Percentiles rank a stretch among this genome's conserved stretches.
phyloP scores from a whole-genome alignment of 371 early-diverging fungal species.

The Haplosporangium sp. region DNA sequence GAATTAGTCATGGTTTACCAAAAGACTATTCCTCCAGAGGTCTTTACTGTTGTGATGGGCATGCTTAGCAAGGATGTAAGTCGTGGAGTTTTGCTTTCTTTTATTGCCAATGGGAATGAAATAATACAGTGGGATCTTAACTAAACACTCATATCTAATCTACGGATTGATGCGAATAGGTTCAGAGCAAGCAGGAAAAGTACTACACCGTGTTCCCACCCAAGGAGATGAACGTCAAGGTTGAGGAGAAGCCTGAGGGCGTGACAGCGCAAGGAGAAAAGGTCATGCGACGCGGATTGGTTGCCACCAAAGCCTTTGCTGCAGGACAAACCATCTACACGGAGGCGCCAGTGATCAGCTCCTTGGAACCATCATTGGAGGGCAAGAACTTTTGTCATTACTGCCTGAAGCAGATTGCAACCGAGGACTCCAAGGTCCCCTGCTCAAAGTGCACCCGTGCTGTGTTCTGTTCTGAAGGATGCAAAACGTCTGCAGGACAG shows the following conservation, averaged over 20 bases:
- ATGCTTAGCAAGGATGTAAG: conserved; percentile 89
- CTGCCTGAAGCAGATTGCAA: conserved; percentile 69
- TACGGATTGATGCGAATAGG: conserved; percentile 51
- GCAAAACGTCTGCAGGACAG: conserved; percentile 61
- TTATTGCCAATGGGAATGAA: not conserved
- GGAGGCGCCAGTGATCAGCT: conserved; percentile 78
- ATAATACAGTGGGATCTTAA: not conserved
- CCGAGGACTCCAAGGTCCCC: conserved; percentile 51
- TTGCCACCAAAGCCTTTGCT: conserved; percentile 73
- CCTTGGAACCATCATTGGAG: conserved; percentile 69
- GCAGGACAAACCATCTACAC: conserved; percentile 76
- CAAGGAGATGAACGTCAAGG: conserved; percentile 72
- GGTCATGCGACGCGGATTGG: conserved; percentile 66
- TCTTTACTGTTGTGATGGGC: conserved; percentile 84
- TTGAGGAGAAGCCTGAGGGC: conserved; percentile 67
- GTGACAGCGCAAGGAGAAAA: conserved; percentile 55
- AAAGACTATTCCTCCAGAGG: conserved; percentile 86
- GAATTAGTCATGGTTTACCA: conserved; percentile 92
- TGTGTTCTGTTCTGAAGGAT: conserved; percentile 73
- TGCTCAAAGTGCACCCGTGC: conserved; percentile 66
- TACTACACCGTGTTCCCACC: conserved; percentile 87
- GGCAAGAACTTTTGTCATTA: conserved; percentile 69
- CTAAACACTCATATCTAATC: conserved; percentile 1
- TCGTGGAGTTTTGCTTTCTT: not conserved
- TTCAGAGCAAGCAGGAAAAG: conserved; percentile 72